phyloP scores from a whole-genome alignment of 2,329 filamentous ascomycete genomes.

The Aplosporella prunicola region DNA sequence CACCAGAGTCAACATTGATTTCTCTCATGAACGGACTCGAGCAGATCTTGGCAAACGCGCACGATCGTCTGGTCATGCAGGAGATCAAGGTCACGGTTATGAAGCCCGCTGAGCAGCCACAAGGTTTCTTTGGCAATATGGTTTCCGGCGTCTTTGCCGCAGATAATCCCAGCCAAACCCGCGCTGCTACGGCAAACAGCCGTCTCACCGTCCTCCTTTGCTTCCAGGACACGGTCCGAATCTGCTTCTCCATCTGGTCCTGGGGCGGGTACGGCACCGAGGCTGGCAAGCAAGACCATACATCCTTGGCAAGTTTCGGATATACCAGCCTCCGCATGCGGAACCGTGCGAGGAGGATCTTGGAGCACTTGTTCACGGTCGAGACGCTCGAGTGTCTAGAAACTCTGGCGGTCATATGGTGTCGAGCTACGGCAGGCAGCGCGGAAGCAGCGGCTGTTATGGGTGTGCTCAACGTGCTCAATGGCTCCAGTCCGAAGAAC shows the following conservation, averaged over 20 bases:
- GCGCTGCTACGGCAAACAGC: conserved; percentile 82
- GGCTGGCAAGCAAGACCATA: conserved; percentile 48
- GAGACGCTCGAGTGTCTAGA: conserved; percentile 91
- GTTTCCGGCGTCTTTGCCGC: conserved; percentile 82
- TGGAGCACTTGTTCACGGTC: conserved; percentile 87
- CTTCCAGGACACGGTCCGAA: conserved; percentile 88
- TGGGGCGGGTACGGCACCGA: conserved; percentile 67
- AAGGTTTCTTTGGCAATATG: conserved; percentile 90
- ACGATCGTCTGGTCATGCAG: conserved; percentile 70
- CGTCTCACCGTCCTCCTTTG: conserved; percentile 88
- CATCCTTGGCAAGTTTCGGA: conserved; percentile 70
- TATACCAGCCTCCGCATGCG: conserved; percentile 88
- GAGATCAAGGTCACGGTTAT: conserved; percentile 58
- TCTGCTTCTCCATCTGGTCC: conserved; percentile 90
- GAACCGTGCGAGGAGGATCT: conserved; percentile 73
- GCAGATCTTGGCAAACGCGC: conserved; percentile 76
- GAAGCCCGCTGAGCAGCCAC: conserved; percentile 74
- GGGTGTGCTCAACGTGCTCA: conserved; percentile 79
- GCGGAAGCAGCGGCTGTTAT: conserved; percentile 59
- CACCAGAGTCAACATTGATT: conserved; percentile 64
- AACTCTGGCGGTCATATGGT: conserved; percentile 81
- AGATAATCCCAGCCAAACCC: conserved; percentile 64
- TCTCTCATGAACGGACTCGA: conserved; percentile 89
- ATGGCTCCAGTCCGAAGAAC: conserved; percentile 82
- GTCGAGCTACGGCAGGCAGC: conserved; percentile 39